phyloP scores from a whole-genome alignment of 2,329 filamentous ascomycete genomes.

The Leptographium lundbergii region DNA sequence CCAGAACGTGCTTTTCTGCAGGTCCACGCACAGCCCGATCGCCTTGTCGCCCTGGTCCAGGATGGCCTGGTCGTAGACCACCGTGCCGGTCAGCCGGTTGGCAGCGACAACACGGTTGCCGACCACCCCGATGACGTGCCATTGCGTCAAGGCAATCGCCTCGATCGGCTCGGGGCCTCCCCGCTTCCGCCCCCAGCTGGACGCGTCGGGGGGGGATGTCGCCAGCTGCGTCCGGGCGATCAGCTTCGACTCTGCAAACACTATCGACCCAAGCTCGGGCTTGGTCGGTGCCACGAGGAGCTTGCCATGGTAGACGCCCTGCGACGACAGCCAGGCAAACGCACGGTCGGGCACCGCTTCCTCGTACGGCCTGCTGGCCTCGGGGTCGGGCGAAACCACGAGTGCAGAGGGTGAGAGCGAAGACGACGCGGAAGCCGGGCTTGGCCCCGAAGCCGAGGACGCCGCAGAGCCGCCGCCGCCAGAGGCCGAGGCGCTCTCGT shows the following conservation, averaged over 20 bases:
- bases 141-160: constrained; percentile 78
- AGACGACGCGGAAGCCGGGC: constrained; percentile 14
- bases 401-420: constrained; percentile 45
- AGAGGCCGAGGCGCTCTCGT: constrained; percentile 52
- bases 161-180: constrained; percentile 60
- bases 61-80: constrained; percentile 81
- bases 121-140: constrained; percentile 77
- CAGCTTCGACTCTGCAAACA: constrained; percentile 70
- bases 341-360: constrained; percentile 52
- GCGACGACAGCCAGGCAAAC: constrained; percentile 82
- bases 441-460: constrained; percentile 12
- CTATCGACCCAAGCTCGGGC: constrained; percentile 54
- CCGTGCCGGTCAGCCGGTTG: constrained; percentile 73
- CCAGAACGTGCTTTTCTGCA: constrained; percentile 96
- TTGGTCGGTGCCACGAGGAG: constrained; percentile 50
- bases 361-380: constrained; percentile 35
- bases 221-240: constrained; percentile 63
- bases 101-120: constrained; percentile 73
- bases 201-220: constrained; percentile 40
- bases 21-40: constrained; percentile 76
- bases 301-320: constrained; percentile 80
- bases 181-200: constrained; percentile 50
- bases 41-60: constrained; percentile 66
- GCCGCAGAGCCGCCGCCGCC: neutral
- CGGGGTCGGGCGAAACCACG: constrained; percentile 63